Percentiles rank a stretch among this genome's conserved stretches.
These are phyloP conservation scores for Thermomucor indicae-seudaticae DNA, from an alignment of 371 early-diverging fungal genomes.

Conservation along the genomic window DNA sequence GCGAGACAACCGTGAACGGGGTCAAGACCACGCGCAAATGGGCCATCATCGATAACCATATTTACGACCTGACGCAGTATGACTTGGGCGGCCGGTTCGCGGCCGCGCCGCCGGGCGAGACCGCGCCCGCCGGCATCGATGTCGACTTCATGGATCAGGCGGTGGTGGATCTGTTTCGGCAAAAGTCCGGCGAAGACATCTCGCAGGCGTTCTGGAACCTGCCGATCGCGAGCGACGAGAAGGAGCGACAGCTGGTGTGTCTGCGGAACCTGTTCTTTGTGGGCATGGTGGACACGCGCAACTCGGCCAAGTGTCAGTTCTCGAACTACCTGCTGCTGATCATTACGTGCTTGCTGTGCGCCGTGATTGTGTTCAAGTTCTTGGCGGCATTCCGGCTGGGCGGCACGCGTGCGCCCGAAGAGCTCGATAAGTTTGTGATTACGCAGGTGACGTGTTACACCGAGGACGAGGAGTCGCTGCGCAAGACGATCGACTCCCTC, in stretches of 20 bases:
- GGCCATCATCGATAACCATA: constrained; percentile 54
- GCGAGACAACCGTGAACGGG: constrained; percentile 20
- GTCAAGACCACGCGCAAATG: constrained; percentile 36
- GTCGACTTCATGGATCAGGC: constrained; percentile 44
- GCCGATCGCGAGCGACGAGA: constrained; percentile 21
- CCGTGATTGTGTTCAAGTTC: constrained; percentile 88
- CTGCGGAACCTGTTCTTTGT: constrained; percentile 81
- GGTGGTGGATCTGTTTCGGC: constrained; percentile 59
- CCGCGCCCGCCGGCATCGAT: constrained; percentile 46
- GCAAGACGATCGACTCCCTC: constrained; percentile 92
- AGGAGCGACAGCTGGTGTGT: constrained; percentile 51
- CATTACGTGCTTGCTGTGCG: constrained; percentile 70
- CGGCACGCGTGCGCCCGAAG: constrained; percentile 70
- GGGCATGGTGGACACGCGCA: constrained; percentile 85
- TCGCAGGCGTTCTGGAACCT: constrained; percentile 51
- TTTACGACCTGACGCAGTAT: constrained; percentile 63
- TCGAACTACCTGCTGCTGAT: constrained; percentile 82
- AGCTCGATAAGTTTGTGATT: constrained; percentile 89
- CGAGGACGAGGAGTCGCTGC: constrained; percentile 93
- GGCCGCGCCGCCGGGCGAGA: constrained; percentile 30
- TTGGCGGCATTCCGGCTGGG: constrained; percentile 89
- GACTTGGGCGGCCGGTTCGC: constrained; percentile 37
- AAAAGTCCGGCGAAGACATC: constrained; percentile 64
- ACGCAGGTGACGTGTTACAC: constrained; percentile 95
- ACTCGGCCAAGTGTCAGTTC: constrained; percentile 78